Base-by-base conservation (phyloP, 306 rosid species). In the Trifolium fragiferum region DNA sequence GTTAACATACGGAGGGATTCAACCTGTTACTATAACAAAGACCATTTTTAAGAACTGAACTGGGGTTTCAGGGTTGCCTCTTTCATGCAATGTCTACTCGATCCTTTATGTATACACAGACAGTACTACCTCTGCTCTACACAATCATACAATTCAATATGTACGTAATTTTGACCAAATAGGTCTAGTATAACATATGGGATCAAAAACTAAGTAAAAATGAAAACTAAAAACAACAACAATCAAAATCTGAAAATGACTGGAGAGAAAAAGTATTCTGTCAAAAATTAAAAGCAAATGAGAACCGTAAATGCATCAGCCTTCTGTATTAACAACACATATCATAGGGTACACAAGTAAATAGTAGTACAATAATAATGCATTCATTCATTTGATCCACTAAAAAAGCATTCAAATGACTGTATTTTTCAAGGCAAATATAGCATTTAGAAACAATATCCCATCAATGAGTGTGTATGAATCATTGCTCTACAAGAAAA, bases 41-140 rank as follows among this genome's bases (percentile, higher is more conserved):
- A 72, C 77, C 58, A 19, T 62, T 78, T 77, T 59, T 72, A 81
- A 81, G 63, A 82, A 68, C 77, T 78, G 49, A 82, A 68, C 80
- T 78, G 49, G 64, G 76, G 77, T 78, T 82, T 82, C 82, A 73
- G 82, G 80, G 74, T 78, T 78, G 51, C 77, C 50, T 5, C 63
- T 30, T 82, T 82, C 21, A 68, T 82, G 80, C 33, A 68, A 77
- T 51, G 65, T 60, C 80, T 14, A 53, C 40, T 73, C 66, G 35
- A 49, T 60, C 78, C 13, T 33, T 37, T 4, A 50, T 15, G 21
- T 82, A 53, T 82, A 72, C 84, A 79, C 25, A 43, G n/a, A 59
- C 73, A 33, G 61, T 62, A 76, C 55, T 59, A 11, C 20, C 53
- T 27, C 41, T 30, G 66, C 23, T 71, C 62, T 77, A 66, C 73